phyloP scores from a whole-genome alignment of 2,329 filamentous ascomycete species.

The Metarhizium humberi region DNA sequence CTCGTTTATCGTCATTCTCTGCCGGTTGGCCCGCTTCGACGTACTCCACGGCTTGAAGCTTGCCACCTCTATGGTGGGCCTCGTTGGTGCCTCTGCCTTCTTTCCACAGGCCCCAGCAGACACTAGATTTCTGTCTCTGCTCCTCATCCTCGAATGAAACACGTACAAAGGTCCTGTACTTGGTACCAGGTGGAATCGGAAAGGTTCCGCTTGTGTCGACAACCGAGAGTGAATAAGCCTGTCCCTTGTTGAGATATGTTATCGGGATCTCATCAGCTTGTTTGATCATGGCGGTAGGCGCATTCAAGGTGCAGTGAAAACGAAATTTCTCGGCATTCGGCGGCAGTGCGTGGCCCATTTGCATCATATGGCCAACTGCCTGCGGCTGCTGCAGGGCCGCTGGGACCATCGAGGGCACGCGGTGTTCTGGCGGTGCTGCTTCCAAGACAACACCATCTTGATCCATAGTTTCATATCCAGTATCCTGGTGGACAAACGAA shows the following conservation, averaged over 20 bases:
- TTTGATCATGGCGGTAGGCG: conserved; percentile 93
- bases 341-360: conserved; percentile 37
- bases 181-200: conserved; percentile 49
- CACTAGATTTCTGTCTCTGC: conserved; percentile 71
- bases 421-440: conserved; percentile 39
- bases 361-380: conserved; percentile 36
- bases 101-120: conserved; percentile 88
- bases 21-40: conserved; percentile 57
- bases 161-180: conserved; percentile 85
- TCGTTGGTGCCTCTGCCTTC: conserved; percentile 93
- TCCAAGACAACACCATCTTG: conserved; percentile 63
- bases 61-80: conserved; percentile 85
- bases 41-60: conserved; percentile 89
- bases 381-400: conserved; percentile 28
- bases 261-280: conserved; percentile 84
- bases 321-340: conserved; percentile 65
- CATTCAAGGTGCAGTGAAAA: conserved; percentile 82
- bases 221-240: conserved; percentile 82
- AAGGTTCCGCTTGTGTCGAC: conserved; percentile 63
- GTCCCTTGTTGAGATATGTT: conserved; percentile 97
- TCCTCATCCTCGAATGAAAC: conserved; percentile 96
- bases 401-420: conserved; percentile 44
- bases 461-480: conserved; percentile 71
- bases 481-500: conserved; percentile 71
- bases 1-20: conserved; percentile 55